Evolutionary conservation across 169 alveolate genomes (phyloP).

Genomic region (Toxoplasma gondii): DNA sequence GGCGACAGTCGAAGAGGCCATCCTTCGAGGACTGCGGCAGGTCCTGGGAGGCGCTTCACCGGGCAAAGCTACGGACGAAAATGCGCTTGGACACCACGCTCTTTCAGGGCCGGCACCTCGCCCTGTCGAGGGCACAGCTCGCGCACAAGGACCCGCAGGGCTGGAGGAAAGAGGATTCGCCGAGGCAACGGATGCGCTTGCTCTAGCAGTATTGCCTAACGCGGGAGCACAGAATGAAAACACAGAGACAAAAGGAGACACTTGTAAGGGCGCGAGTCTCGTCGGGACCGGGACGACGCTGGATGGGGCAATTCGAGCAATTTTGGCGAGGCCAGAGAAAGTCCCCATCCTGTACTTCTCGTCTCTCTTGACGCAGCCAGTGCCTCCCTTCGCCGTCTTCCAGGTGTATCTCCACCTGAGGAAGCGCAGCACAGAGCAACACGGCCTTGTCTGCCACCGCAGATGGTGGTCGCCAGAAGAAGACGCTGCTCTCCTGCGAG

Average conservation of each 20-base stretch:
- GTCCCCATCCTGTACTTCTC: neutral
- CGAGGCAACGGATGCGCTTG: neutral
- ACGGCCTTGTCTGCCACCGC: constrained; percentile 28
- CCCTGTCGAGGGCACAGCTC: neutral
- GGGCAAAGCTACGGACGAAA: neutral
- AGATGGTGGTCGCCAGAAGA: constrained; percentile 73
- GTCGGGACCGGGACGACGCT: neutral
- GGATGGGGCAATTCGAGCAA: neutral
- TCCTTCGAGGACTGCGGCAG: neutral
- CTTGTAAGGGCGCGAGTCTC: neutral
- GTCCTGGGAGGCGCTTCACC: neutral
- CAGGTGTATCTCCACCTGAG: constrained; percentile 63
- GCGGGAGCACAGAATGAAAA: neutral
- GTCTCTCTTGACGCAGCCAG: constrained; percentile 39
- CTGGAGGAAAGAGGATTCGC: constrained; percentile 35
- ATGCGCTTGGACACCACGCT: neutral
- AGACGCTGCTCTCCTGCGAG: constrained; percentile 70
- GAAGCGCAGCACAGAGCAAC: constrained; percentile 9
- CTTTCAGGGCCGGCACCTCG: neutral
- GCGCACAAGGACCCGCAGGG: constrained; percentile 11
- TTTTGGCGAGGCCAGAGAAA: neutral
- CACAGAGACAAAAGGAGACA: neutral
- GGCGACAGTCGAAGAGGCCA: neutral
- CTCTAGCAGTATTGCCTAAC: neutral
- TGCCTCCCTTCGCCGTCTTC: constrained; percentile 59